A percentile compares a stretch with the other conserved stretches of the same genome.
Evolutionary conservation across 768 basidiomycete species (phyloP).

Genomic region (Lentinus tigrinus): DNA sequence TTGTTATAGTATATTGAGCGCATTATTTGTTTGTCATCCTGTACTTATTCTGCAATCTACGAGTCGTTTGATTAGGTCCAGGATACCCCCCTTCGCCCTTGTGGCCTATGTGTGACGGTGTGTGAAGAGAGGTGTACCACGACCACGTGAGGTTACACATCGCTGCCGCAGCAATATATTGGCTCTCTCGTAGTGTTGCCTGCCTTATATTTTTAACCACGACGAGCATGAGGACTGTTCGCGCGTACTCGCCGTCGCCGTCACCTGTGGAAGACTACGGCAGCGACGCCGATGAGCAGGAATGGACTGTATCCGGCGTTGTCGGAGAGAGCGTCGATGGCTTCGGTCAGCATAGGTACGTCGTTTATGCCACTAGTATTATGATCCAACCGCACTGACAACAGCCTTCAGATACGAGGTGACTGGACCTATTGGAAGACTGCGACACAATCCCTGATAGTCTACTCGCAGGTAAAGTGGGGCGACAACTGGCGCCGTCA

Average conservation of each 20-base stretch:
- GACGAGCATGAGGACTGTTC: background rate
- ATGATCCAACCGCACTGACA: background rate
- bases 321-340: conserved; percentile 20
- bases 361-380: too few species aligned
- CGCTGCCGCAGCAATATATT: background rate
- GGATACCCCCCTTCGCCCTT: background rate
- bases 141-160: background rate
- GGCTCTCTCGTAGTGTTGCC: background rate
- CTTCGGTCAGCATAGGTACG: conserved; percentile 10
- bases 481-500: conserved; percentile 43
- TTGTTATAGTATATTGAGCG: conserved; percentile 67
- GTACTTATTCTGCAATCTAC: conserved; percentile 58
- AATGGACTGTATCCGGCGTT: conserved; percentile 15
- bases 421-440: background rate
- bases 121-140: background rate
- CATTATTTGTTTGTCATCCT: conserved; percentile 70
- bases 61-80: conserved; percentile 22
- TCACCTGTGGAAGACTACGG: conserved; percentile 18
- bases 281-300: conserved; percentile 1
- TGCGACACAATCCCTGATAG: background rate
- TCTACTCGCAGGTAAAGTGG: conserved; percentile 46
- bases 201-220: background rate
- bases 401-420: conserved; percentile 15
- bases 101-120: background rate
- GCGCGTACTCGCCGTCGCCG: conserved; percentile 10